phyloP scores from a whole-genome alignment of 2,329 filamentous ascomycete genomes.

The Penicillium capsulatum region DNA sequence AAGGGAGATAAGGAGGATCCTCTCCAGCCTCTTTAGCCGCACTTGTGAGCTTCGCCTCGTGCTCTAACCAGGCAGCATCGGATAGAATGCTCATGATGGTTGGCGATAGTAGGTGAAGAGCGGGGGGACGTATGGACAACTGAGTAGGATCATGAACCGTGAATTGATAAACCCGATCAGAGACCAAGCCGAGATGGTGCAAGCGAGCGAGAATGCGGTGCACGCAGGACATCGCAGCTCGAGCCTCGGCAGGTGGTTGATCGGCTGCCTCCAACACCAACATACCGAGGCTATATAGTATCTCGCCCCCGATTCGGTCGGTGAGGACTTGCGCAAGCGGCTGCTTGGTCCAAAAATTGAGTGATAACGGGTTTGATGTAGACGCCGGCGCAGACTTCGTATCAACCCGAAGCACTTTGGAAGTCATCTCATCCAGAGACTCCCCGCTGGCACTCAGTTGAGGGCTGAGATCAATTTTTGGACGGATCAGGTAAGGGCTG shows the following conservation, averaged over 20 bases:
- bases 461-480: constrained; percentile 5
- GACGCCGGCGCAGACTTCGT: background rate
- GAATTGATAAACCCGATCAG: constrained; percentile 44
- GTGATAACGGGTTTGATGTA: constrained; percentile 6
- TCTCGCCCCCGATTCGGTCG: constrained; percentile 32
- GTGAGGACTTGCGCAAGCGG: constrained; percentile 23
- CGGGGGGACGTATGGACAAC: constrained; percentile 39
- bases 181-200: constrained; percentile 44
- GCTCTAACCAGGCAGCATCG: constrained; percentile 44
- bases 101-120: constrained; percentile 42
- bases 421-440: constrained; percentile 32
- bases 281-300: constrained; percentile 39
- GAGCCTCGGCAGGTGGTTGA: constrained; percentile 29
- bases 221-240: constrained; percentile 43
- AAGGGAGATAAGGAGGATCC: constrained; percentile 36
- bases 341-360: constrained; percentile 25
- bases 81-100: constrained; percentile 47
- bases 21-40: constrained; percentile 37
- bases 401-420: too few species aligned
- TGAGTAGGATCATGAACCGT: constrained; percentile 25
- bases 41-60: constrained; percentile 37
- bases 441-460: constrained; percentile 16
- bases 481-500: constrained; percentile 14
- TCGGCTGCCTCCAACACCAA: constrained; percentile 44
- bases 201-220: constrained; percentile 44